phyloP scores from a whole-genome alignment of 768 basidiomycete genomes.

The Pleurotus giganteus region DNA sequence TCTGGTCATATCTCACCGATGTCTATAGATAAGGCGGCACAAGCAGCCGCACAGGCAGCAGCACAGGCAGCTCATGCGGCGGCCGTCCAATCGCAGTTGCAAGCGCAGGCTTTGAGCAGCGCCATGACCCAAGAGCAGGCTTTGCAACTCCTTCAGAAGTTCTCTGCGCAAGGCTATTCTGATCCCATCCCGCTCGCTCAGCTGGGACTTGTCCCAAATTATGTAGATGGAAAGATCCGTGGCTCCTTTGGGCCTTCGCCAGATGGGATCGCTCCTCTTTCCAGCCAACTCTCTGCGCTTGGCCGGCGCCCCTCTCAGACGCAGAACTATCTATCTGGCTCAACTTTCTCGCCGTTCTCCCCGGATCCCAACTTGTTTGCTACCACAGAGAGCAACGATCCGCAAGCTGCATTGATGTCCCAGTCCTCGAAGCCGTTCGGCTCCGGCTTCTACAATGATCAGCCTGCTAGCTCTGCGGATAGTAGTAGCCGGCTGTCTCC shows the following conservation, averaged over 20 bases:
- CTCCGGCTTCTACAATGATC: constrained; percentile 54
- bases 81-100: constrained; percentile 51
- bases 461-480: constrained; percentile 20
- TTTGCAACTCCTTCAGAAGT: constrained; percentile 56
- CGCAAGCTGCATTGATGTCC: constrained; percentile 33
- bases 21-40: constrained; percentile 78
- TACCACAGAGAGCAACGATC: constrained; percentile 22
- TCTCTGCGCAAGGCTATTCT: constrained; percentile 41
- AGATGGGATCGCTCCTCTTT: constrained; percentile 15
- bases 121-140: constrained; percentile 63
- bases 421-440: constrained; percentile 49
- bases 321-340: constrained; percentile 33
- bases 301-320: constrained; percentile 25
- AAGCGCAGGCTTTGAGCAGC: constrained; percentile 16
- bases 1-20: constrained; percentile 5
- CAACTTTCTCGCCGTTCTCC: constrained; percentile 74
- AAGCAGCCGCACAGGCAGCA: constrained; percentile 66
- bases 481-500: constrained; percentile 40
- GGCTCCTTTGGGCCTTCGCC: constrained; percentile 8
- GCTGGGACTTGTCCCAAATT: constrained; percentile 8
- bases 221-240: constrained; percentile 17
- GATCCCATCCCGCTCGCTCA: constrained; percentile 19
- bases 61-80: constrained; percentile 68
- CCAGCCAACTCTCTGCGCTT: constrained; percentile 17
- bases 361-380: constrained; percentile 62